Conservation (phyloP, 129 eudicot genomes). For the Centaurea solstitialis region DNA sequence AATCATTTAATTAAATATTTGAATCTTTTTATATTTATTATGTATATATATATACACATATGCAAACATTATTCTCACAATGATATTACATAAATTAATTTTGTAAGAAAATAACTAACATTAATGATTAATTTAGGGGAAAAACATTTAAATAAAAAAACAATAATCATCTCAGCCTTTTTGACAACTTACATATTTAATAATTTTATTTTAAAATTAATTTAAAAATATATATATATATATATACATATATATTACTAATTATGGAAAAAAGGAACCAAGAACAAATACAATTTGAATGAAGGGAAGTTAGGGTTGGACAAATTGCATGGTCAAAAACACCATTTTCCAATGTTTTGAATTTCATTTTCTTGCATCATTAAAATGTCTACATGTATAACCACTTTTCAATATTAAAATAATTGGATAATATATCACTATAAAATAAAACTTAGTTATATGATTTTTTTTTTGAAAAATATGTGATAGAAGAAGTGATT, state of each 20-base stretch:
- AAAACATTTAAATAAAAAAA: not conserved
- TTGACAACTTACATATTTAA: not conserved
- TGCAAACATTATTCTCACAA: too few relatives aligned
- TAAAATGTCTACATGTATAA: not conserved
- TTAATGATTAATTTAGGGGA: too few relatives aligned
- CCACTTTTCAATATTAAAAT: not conserved
- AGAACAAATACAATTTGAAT: not conserved
- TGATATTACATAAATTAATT: too few relatives aligned
- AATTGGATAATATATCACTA: not conserved
- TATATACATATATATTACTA: not conserved
- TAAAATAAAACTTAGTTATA: too few relatives aligned
- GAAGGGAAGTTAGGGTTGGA: not conserved
- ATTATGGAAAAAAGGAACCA: not conserved
- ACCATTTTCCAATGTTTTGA: not conserved
- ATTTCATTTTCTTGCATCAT: not conserved
- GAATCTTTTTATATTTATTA: too few relatives aligned
- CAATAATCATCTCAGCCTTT: not conserved
- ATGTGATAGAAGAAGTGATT: too few relatives aligned
- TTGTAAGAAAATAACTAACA: too few relatives aligned
- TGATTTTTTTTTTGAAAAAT: too few relatives aligned
- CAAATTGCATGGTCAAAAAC: not conserved
- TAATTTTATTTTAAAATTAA: not conserved
- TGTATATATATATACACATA: too few relatives aligned
- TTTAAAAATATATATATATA: too few relatives aligned
- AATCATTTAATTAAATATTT: too few relatives aligned